Percentiles rank a stretch among this genome's conserved stretches.
Evolutionary conservation across 495 filamentous ascomycete genomes (phyloP).

Genomic region (Daldinia bambusicola): DNA sequence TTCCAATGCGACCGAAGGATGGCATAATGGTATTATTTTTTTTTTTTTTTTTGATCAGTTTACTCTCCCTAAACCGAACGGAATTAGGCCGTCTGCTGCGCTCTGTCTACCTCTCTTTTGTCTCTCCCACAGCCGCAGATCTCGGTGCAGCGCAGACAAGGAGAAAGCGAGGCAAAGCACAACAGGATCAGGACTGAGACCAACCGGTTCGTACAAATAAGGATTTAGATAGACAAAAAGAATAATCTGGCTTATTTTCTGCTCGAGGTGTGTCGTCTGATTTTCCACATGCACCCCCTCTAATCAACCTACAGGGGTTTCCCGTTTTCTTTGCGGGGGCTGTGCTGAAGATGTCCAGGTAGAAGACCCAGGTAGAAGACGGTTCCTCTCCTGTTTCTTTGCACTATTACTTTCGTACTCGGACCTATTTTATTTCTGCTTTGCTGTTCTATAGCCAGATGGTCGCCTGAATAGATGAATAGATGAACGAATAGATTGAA

Average conservation of each 20-base stretch:
- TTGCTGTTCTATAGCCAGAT: neutral
- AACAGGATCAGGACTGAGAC: slow-evolving; percentile 17
- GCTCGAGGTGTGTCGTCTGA: slow-evolving; percentile 29
- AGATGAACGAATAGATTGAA: neutral
- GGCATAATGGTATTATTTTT: slow-evolving; percentile 53
- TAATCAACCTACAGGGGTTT: slow-evolving; percentile 36
- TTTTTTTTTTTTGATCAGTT: slow-evolving; percentile 7
- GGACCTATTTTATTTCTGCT: neutral
- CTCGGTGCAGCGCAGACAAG: slow-evolving; percentile 17
- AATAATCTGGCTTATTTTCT: slow-evolving; percentile 43
- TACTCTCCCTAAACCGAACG: slow-evolving; percentile 25
- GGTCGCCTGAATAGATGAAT: neutral
- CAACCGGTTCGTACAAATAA: slow-evolving; percentile 25
- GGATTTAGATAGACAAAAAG: slow-evolving; percentile 31
- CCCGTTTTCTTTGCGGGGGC: slow-evolving; percentile 36
- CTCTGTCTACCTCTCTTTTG: slow-evolving; percentile 28
- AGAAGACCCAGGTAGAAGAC: slow-evolving; percentile 1
- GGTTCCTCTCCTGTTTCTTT: slow-evolving; percentile 22
- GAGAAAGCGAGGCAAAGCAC: slow-evolving; percentile 38
- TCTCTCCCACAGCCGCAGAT: slow-evolving; percentile 32
- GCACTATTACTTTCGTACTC: slow-evolving; percentile 16
- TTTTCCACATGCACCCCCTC: slow-evolving; percentile 44
- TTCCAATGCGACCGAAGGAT: slow-evolving; percentile 59
- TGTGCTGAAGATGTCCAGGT: slow-evolving; percentile 38
- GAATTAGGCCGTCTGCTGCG: slow-evolving; percentile 21